phyloP scores from a whole-genome alignment of 73 alveolate species.

The Tetrahymena elliotti region DNA sequence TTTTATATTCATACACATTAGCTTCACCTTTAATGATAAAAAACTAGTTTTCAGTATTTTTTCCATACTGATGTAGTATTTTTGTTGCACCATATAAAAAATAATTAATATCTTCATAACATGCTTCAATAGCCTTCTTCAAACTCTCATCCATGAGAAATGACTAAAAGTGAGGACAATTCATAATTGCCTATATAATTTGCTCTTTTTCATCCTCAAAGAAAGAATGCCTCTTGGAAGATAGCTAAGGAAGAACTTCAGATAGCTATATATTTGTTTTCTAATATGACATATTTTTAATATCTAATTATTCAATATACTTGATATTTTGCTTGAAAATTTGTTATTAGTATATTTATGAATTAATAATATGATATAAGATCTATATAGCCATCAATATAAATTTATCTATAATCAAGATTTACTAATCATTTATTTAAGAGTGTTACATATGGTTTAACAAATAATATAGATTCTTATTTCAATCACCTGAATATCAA shows the following conservation, averaged over 20 bases:
- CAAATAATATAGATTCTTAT: background rate
- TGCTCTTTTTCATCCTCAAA: background rate
- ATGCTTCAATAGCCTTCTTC: background rate
- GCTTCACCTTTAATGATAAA: background rate
- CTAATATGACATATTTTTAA: background rate
- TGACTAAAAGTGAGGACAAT: background rate
- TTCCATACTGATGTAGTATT: background rate
- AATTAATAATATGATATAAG: too few species aligned
- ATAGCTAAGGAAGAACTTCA: background rate
- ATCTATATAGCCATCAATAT: background rate
- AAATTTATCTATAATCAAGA: too few species aligned
- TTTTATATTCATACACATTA: background rate
- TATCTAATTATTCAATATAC: background rate
- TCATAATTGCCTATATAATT: background rate
- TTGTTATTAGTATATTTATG: too few species aligned
- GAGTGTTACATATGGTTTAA: background rate
- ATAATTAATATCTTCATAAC: background rate
- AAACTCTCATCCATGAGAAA: background rate
- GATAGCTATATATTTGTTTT: background rate
- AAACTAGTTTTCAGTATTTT: background rate
- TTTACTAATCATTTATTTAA: background rate
- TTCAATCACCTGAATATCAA: background rate
- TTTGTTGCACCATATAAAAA: background rate
- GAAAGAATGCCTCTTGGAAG: background rate
- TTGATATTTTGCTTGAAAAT: background rate